Evolutionary conservation across 2,329 filamentous ascomycete genomes (phyloP), one percentile per base, ranked within the genome.

Genomic region (Aspergillus niger): DNA sequence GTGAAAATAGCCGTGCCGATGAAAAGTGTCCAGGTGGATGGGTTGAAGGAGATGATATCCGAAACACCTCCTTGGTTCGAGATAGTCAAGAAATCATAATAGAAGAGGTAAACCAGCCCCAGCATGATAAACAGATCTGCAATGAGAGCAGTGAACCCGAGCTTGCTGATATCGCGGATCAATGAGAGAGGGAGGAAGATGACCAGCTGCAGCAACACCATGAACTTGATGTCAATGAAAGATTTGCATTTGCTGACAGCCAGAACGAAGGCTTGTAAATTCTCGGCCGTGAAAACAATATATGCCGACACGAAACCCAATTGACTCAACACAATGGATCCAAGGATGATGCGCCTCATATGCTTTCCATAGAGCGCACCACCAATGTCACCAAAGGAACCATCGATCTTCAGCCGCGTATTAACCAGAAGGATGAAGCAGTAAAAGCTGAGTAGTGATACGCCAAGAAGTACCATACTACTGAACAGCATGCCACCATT

Each of bases 1-100:
- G 95, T 98, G 80, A 99, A 99, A 74, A 99, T 98, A 28, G 96
- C 95, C 0, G 96, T 99, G 63, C 95, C 96, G 69, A 99, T 99
- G 76, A 99, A 98, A 4, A 99, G 84, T 0, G 95, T 97, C 95
- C 96, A 99, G 74, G 92, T 89, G 62, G 90, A 87, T 43, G 89
- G 78, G 80, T 99, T 99, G 83, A 99, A 98, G 71, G 90, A 84
- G 67, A 90, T 86, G 71, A 98, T 93, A 74, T 99, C 95, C 5
- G 92, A 85, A 24, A 97, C 79, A n/a, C 77, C 79, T 11, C 92
- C 92, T 59, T 85, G 80, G 57, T 91, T 82, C 64, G 87, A 87
- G 55, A 99, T 88, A 1, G 94, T 97, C 67, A 90, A 81, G 64
- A 98, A 84, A 72, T 98, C 95, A 78, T 92, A 98, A 80, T 97